Conservation (phyloP, 495 filamentous ascomycete genomes). For the Antarctomyces pellizariae region DNA sequence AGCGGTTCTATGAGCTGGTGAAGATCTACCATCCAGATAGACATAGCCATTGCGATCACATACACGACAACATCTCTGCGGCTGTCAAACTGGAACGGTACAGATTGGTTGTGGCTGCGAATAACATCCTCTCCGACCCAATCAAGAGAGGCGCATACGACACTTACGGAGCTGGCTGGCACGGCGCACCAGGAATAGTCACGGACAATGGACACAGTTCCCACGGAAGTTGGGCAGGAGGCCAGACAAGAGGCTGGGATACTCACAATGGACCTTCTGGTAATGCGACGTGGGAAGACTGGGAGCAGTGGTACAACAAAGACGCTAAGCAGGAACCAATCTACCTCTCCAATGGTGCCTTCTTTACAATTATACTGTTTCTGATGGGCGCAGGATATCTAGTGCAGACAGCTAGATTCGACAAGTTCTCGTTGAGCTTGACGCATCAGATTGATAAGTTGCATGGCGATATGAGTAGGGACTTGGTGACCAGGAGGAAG, state of each 20-base stretch:
- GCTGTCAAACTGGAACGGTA: slow-evolving; percentile 60
- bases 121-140: slow-evolving; percentile 76
- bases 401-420: slow-evolving; percentile 42
- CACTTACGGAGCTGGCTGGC: slow-evolving; percentile 60
- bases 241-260: slow-evolving; percentile 21
- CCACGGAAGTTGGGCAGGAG: slow-evolving; percentile 16
- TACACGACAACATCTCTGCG: slow-evolving; percentile 4
- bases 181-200: slow-evolving; percentile 20
- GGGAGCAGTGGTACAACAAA: slow-evolving; percentile 59
- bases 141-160: slow-evolving; percentile 62
- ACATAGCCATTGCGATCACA: slow-evolving; percentile 23
- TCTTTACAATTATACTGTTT: slow-evolving; percentile 40
- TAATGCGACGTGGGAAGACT: slow-evolving; percentile 97
- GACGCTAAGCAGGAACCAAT: slow-evolving; percentile 29
- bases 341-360: slow-evolving; percentile 51
- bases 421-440: slow-evolving; percentile 26
- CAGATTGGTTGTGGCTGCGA: slow-evolving; percentile 61
- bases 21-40: slow-evolving; percentile 92
- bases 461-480: slow-evolving; percentile 35
- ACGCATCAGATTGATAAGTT: slow-evolving; percentile 36
- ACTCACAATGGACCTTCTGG: slow-evolving; percentile 32
- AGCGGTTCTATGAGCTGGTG: slow-evolving; percentile 66
- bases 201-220: slow-evolving; percentile 4
- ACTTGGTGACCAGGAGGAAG: slow-evolving; percentile 31
- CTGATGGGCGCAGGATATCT: slow-evolving; percentile 41